Conservation (phyloP, 192 early-diverging fungal genomes). For the Backusella australiensis region DNA sequence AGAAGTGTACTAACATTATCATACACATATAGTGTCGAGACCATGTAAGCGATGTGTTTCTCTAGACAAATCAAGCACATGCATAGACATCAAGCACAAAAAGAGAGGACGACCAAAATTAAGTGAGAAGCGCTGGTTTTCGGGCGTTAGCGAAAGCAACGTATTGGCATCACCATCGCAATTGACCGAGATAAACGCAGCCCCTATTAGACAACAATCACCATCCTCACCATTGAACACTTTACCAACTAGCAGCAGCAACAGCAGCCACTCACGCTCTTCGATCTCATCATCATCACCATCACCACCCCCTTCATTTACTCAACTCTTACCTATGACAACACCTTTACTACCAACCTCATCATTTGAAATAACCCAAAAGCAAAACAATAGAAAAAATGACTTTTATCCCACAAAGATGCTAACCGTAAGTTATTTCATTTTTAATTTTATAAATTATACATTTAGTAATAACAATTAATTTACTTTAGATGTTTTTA, state of each 20-base stretch:
- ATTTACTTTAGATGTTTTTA: constrained; percentile 34
- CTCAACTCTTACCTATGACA: neutral
- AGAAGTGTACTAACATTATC: neutral
- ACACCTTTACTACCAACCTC: neutral
- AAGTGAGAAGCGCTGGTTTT: constrained; percentile 48
- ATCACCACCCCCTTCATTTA: neutral
- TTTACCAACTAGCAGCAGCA: neutral
- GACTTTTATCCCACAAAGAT: constrained; percentile 1
- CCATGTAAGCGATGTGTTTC: constrained; percentile 82
- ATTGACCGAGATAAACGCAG: neutral
- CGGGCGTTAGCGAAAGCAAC: constrained; percentile 8
- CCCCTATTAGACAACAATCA: neutral
- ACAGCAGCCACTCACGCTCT: neutral
- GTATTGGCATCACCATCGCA: neutral
- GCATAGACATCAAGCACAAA: constrained; percentile 85
- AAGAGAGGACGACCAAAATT: constrained; percentile 80
- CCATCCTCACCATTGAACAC: neutral
- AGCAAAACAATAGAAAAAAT: neutral
- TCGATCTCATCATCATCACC: neutral
- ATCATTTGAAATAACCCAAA: neutral
- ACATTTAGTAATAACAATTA: neutral
- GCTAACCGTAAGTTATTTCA: constrained; percentile 4
- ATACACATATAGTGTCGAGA: constrained; percentile 48
- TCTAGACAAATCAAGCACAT: constrained; percentile 71
- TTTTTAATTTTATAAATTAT: neutral